A percentile compares a stretch with the other conserved stretches of the same genome.
Evolutionary conservation across 108 stramenopile genomes (phyloP).

Genomic region (Skeletonema marinoi): DNA sequence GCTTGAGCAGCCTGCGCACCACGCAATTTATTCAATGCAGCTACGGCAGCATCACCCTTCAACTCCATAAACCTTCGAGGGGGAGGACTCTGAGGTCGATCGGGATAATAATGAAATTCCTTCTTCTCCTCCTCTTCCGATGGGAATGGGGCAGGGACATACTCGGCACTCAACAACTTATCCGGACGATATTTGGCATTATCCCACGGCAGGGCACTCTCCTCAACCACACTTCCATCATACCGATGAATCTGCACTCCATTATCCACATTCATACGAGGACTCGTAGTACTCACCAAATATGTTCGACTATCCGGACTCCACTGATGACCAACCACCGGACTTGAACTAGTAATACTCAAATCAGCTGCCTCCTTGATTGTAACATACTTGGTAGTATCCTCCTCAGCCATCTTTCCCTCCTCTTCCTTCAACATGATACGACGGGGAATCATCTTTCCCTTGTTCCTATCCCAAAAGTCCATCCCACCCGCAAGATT

Average conservation of each 20-base stretch:
- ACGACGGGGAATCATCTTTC: conserved; percentile 67
- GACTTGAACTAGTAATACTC: conserved; percentile 59
- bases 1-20: conserved; percentile 8
- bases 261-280: conserved; percentile 99
- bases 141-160: conserved; percentile 58
- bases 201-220: conserved; percentile 66
- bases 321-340: conserved; percentile 93
- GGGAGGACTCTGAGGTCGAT: conserved; percentile 85
- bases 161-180: conserved; percentile 66
- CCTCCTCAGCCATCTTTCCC: not conserved
- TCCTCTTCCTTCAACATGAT: conserved; percentile 52
- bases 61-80: conserved; percentile 47
- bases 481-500: conserved; percentile 93
- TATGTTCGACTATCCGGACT: conserved; percentile 91
- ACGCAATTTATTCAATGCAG: conserved; percentile 31
- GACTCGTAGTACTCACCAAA: conserved; percentile 89
- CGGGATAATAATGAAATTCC: conserved; percentile 68
- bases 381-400: conserved; percentile 25
- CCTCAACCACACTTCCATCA: conserved; percentile 71
- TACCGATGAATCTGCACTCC: conserved; percentile 86
- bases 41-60: conserved; percentile 43
- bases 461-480: conserved; percentile 96
- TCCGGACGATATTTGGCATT: conserved; percentile 76
- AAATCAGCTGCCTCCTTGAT: conserved; percentile 49
- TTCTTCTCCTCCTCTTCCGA: not conserved